Evolutionary conservation across 345 rosid genomes (phyloP).

Genomic region (Ailanthus altissimus): DNA sequence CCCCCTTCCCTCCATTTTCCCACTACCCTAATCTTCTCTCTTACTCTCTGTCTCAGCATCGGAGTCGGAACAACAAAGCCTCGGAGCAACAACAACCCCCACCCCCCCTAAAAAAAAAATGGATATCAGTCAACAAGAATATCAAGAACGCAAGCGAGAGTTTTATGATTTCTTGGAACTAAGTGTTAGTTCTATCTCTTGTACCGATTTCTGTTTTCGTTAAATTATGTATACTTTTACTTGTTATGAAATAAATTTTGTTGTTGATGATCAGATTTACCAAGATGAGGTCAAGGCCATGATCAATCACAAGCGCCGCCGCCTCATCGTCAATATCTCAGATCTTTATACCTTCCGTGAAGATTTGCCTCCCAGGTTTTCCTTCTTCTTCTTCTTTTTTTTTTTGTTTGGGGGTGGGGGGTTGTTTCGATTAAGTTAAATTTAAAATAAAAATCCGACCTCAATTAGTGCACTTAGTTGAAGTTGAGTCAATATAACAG

Average conservation of each 20-base stretch:
- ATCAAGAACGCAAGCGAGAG: constrained; percentile 78
- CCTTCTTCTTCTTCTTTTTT: not conserved
- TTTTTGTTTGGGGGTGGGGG: too few relatives aligned
- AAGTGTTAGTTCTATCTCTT: constrained; percentile 37
- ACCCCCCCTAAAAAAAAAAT: constrained; percentile 32
- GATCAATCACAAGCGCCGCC: constrained; percentile 86
- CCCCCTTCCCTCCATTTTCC: not conserved
- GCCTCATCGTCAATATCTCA: constrained; percentile 87
- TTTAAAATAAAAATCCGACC: not conserved
- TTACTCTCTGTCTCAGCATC: constrained; percentile 2
- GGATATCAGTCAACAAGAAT: constrained; percentile 66
- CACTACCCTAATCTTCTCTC: constrained; percentile 11
- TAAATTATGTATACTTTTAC: not conserved
- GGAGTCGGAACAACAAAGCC: not conserved
- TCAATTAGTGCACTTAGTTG: not conserved
- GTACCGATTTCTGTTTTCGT: not conserved
- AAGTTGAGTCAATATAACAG: not conserved
- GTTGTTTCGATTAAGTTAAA: not conserved
- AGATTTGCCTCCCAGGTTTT: constrained; percentile 64
- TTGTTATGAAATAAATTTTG: not conserved
- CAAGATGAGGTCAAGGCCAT: constrained; percentile 78
- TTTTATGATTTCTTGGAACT: constrained; percentile 73
- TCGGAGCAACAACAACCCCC: too few relatives aligned
- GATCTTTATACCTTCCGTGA: constrained; percentile 74
- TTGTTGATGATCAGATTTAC: constrained; percentile 46